Evolutionary conservation across 179 eudicot species (phyloP).

Genomic region (Heliamphora ciliata): DNA sequence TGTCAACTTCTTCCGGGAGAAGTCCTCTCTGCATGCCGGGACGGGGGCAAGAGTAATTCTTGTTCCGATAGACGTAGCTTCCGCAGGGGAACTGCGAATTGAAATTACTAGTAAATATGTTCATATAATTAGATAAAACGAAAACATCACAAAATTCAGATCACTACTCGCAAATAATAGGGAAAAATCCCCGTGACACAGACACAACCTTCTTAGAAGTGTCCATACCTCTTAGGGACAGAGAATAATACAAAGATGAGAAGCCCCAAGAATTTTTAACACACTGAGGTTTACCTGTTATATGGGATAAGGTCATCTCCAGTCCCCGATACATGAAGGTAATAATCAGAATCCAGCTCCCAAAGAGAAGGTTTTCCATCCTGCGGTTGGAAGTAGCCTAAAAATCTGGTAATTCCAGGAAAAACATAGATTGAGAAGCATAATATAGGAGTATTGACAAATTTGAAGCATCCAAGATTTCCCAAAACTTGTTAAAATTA

Average conservation of each 20-base stretch:
- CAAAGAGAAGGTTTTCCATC: slow-evolving; percentile 98
- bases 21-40: slow-evolving; percentile 89
- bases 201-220: too few relatives aligned
- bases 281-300: slow-evolving; percentile 27
- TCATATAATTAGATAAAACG: not conserved
- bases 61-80: slow-evolving; percentile 33
- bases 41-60: slow-evolving; percentile 58
- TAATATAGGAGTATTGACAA: not conserved
- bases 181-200: too few relatives aligned
- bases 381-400: slow-evolving; percentile 94
- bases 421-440: not conserved
- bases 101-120: slow-evolving; percentile 12
- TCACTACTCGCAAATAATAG: not conserved
- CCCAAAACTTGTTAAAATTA: not conserved
- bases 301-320: slow-evolving; percentile 58
- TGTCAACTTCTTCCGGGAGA: slow-evolving; percentile 70
- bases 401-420: slow-evolving; percentile 46
- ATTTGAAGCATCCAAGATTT: slow-evolving; percentile 5
- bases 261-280: slow-evolving; percentile 10
- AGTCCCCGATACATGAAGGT: slow-evolving; percentile 87
- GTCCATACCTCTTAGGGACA: not conserved
- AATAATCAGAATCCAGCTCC: slow-evolving; percentile 99
- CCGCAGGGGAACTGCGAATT: slow-evolving; percentile 35
- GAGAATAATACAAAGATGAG: not conserved
- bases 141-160: not conserved